Evolutionary conservation across 805 yeast genomes (phyloP), one percentile per base, ranked within the genome.

Genomic region (Sugiyamaella smithiae): DNA sequence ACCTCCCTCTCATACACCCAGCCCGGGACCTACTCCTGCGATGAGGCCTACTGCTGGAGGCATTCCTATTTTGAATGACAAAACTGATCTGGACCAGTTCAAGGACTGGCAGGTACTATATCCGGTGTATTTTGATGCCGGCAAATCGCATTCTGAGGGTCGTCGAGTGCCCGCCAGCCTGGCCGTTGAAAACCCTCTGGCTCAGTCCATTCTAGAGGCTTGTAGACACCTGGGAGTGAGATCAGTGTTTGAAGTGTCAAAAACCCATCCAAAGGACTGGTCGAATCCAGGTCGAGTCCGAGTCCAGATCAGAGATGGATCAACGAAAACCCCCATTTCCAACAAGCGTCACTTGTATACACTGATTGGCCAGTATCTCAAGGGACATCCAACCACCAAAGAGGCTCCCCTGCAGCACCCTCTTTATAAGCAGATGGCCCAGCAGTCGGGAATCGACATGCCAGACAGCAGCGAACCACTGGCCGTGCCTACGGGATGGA

Each of bases 251-350:
- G 75, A 45, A 74, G 77, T 91, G 52, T 88, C 85, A 51, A 93
- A 89, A 69, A 67, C 85, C 1, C 99, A 91, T 68, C 98, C 98
- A 9, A 96, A 90, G 66, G 98, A 91, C 68, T 93, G 84, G 77
- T 95, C 98, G 56, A 91, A 91, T 63, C 95, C 97, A 3, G 99
- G 99, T n/a, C 77, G 98, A 60, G 90, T 93, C 29, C 79, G 96
- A 57, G 84, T 89, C 19, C 71, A 81, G 40, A 56, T 88, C 35
- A 84, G 81, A 59, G 58, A 66, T 8, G 71, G 68, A 11, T 45
- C 50, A 8, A 45, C 52, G 44, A 33, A 55, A 26, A 40, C 22
- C 29, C 24, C 40, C 25, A 45, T 71, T 32, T 67, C 66, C 46
- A 78, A 76, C 53, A 89, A 90, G 64, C 79, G 95, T 58, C 81